Conservation (phyloP, 2,329 filamentous ascomycete genomes). For the Capronia coronata region DNA sequence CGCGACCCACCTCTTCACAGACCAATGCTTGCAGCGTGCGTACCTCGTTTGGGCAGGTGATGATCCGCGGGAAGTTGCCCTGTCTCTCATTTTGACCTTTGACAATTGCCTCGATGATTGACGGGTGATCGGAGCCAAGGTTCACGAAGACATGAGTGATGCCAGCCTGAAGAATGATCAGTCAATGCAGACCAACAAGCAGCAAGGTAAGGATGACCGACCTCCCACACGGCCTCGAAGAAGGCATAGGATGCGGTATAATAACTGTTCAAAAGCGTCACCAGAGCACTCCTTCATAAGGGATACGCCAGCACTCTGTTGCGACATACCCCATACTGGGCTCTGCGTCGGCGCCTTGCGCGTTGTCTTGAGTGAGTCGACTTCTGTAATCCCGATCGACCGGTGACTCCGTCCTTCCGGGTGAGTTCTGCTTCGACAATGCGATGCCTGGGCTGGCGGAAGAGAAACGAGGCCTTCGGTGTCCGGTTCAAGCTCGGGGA, state of each 20-base stretch:
- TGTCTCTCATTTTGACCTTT: constrained; percentile 63
- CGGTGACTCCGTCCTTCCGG: too few species aligned
- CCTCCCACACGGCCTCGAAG: constrained; percentile 73
- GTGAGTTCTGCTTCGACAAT: too few species aligned
- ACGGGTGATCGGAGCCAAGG: constrained; percentile 57
- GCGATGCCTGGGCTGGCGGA: too few species aligned
- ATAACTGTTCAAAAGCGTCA: constrained; percentile 13
- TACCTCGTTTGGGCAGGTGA: constrained; percentile 76
- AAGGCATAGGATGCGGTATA: constrained; percentile 75
- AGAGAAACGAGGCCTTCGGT: too few species aligned
- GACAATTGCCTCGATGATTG: constrained; percentile 73
- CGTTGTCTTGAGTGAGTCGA: neutral
- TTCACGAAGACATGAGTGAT: constrained; percentile 50
- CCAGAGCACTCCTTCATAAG: too few species aligned
- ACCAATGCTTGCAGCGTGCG: constrained; percentile 16
- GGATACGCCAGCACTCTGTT: too few species aligned
- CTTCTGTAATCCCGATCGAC: too few species aligned
- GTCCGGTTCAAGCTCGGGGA: too few species aligned
- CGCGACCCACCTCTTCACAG: neutral
- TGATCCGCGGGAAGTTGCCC: constrained; percentile 62
- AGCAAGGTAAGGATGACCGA: constrained; percentile 36
- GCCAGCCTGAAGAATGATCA: constrained; percentile 37
- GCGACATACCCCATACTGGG: constrained; percentile 20
- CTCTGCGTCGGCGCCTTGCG: neutral
- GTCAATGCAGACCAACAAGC: neutral